Percentiles rank a stretch among this genome's conserved stretches.
These are phyloP conservation scores for Heliamphora pulchella DNA, from an alignment of 179 eudicot genomes.

Conservation along the genomic window DNA sequence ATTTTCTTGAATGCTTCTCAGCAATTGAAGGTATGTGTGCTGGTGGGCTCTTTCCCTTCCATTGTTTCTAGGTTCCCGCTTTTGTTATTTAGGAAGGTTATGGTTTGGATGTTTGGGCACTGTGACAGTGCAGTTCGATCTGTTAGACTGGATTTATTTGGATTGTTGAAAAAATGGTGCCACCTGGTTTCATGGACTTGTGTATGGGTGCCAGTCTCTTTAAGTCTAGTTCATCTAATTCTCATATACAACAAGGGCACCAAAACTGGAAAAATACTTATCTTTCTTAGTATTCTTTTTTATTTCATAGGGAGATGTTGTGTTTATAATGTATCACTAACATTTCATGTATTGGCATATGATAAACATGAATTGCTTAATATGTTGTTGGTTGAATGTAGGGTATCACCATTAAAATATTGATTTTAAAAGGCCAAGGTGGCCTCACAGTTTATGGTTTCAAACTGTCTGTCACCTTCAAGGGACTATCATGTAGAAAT, in stretches of 20 bases:
- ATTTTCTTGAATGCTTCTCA: constrained; percentile 65
- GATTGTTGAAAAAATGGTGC: background rate
- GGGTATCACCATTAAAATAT: too few species aligned
- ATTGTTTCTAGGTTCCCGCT: constrained; percentile 14
- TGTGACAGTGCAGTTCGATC: background rate
- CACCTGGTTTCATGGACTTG: background rate
- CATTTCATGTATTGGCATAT: too few species aligned
- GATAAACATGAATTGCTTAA: too few species aligned
- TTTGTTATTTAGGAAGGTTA: constrained; percentile 17
- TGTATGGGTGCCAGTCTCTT: too few species aligned
- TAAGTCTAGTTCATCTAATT: too few species aligned
- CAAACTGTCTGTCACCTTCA: background rate
- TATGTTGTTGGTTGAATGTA: too few species aligned
- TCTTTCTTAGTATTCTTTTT: too few species aligned
- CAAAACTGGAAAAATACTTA: too few species aligned
- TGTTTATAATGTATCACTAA: too few species aligned
- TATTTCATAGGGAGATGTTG: too few species aligned
- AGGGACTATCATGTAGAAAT: background rate
- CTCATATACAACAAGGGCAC: too few species aligned
- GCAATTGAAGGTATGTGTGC: constrained; percentile 61
- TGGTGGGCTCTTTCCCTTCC: constrained; percentile 16
- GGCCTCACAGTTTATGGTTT: constrained; percentile 3
- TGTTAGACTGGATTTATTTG: background rate
- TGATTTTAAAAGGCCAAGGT: background rate
- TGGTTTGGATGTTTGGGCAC: background rate